Evolutionary conservation across 495 filamentous ascomycete genomes (phyloP).

Genomic region (Hypoxylon intermedium): DNA sequence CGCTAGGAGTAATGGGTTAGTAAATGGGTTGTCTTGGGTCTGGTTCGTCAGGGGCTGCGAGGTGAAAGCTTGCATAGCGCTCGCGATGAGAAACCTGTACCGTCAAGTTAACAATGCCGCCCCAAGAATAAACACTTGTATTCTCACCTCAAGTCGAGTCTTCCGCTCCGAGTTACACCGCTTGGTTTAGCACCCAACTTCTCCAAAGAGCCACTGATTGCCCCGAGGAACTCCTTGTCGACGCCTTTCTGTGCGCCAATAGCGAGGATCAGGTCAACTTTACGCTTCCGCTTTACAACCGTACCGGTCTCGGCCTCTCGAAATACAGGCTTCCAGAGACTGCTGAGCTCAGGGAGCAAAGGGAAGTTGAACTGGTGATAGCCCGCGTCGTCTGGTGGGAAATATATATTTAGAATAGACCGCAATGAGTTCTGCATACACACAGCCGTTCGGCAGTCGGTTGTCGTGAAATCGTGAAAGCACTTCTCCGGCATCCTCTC

Average conservation of each 20-base stretch:
- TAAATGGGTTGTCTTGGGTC: constrained; percentile 54
- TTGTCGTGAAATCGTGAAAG: constrained; percentile 47
- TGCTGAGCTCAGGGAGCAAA: constrained; percentile 46
- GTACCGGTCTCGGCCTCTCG: constrained; percentile 38
- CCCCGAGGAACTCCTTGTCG: constrained; percentile 43
- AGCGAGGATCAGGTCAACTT: constrained; percentile 53
- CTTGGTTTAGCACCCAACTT: constrained; percentile 48
- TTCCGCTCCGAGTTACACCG: constrained; percentile 48
- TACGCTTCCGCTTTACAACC: constrained; percentile 31
- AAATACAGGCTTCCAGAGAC: constrained; percentile 52
- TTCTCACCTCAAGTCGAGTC: constrained; percentile 52
- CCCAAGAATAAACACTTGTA: background rate
- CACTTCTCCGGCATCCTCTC: constrained; percentile 14
- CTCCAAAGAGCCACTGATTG: constrained; percentile 49
- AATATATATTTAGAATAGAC: constrained; percentile 47
- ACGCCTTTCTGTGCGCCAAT: constrained; percentile 52
- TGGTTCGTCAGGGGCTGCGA: constrained; percentile 52
- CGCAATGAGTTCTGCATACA: constrained; percentile 53
- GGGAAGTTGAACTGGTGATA: constrained; percentile 48
- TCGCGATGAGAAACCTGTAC: constrained; percentile 54
- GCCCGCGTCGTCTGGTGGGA: constrained; percentile 44
- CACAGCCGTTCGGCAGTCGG: constrained; percentile 46
- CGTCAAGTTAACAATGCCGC: constrained; percentile 8
- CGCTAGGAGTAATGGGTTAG: constrained; percentile 51
- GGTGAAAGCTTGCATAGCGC: constrained; percentile 57